phyloP scores from a whole-genome alignment of 139 green algal genomes.

The Closterium sp. region DNA sequence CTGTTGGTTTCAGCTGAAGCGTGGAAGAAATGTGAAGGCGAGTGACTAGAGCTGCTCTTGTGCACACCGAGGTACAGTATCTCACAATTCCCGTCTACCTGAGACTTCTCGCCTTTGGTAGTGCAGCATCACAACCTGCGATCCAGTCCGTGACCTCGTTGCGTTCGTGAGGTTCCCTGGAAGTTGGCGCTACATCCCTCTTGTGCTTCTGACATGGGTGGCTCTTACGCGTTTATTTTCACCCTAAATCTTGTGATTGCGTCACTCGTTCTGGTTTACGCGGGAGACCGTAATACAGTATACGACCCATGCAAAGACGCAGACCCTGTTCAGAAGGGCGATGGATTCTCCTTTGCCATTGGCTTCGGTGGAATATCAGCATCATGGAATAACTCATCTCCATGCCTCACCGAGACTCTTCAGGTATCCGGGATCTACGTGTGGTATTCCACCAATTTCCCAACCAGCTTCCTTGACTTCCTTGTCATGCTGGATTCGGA shows the following conservation, averaged over 20 bases:
- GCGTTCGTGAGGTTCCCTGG: too few relatives aligned
- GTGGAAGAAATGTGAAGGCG: too few relatives aligned
- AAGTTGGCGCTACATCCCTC: too few relatives aligned
- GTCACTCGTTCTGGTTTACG: background rate
- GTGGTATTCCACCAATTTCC: background rate
- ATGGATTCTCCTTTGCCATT: conserved; percentile 32
- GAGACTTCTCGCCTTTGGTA: too few relatives aligned
- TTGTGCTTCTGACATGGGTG: background rate
- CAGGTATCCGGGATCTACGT: background rate
- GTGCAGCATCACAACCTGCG: too few relatives aligned
- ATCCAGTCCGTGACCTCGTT: too few relatives aligned
- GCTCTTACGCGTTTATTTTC: background rate
- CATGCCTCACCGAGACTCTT: background rate
- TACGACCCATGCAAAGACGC: conserved; percentile 6
- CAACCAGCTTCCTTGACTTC: background rate
- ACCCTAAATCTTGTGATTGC: background rate
- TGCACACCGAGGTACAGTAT: too few relatives aligned
- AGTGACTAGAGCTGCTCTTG: too few relatives aligned
- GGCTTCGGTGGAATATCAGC: conserved; percentile 4
- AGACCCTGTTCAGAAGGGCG: conserved; percentile 6
- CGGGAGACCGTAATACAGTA: background rate
- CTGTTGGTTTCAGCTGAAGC: background rate
- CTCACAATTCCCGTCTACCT: too few relatives aligned
- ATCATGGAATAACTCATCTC: conserved; percentile 21
- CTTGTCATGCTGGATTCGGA: background rate